Evolutionary conservation across 352 stramenopile species (phyloP).

Genomic region (Phytophthora constricta): DNA sequence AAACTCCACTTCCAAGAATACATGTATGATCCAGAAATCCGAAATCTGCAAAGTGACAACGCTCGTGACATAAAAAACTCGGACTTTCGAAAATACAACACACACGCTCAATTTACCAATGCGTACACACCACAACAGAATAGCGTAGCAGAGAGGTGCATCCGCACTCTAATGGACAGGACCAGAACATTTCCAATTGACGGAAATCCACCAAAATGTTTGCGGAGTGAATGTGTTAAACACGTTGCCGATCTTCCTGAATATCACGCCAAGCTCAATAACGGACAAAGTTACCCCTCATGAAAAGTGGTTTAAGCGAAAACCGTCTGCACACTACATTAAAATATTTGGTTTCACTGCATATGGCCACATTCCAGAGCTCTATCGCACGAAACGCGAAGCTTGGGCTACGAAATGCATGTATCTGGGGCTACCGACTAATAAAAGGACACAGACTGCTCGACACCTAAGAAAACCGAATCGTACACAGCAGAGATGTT

Average conservation of each 20-base stretch:
- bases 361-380: constrained; percentile 12
- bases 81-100: constrained; percentile 28
- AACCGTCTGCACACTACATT: constrained; percentile 12
- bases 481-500: constrained; percentile 20
- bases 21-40: constrained; percentile 14
- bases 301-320: constrained; percentile 16
- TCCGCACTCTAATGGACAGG: constrained; percentile 26
- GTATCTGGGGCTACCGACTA: constrained; percentile 16
- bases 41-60: constrained; percentile 30
- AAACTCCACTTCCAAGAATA: constrained; percentile 10
- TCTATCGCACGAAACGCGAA: constrained; percentile 13
- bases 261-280: constrained; percentile 17
- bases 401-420: constrained; percentile 5
- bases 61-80: constrained; percentile 27
- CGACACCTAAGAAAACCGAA: constrained; percentile 12
- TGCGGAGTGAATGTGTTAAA: constrained; percentile 19
- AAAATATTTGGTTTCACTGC: constrained; percentile 23
- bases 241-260: constrained; percentile 18
- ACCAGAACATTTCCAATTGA: constrained; percentile 19
- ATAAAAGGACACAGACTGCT: constrained; percentile 25
- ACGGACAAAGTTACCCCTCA: constrained; percentile 20
- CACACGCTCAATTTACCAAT: constrained; percentile 28
- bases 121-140: constrained; percentile 35
- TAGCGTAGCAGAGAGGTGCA: constrained; percentile 29
- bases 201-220: constrained; percentile 12